phyloP scores from a whole-genome alignment of 257 asterid genomes.

The Nicotiana tomentosiformis region DNA sequence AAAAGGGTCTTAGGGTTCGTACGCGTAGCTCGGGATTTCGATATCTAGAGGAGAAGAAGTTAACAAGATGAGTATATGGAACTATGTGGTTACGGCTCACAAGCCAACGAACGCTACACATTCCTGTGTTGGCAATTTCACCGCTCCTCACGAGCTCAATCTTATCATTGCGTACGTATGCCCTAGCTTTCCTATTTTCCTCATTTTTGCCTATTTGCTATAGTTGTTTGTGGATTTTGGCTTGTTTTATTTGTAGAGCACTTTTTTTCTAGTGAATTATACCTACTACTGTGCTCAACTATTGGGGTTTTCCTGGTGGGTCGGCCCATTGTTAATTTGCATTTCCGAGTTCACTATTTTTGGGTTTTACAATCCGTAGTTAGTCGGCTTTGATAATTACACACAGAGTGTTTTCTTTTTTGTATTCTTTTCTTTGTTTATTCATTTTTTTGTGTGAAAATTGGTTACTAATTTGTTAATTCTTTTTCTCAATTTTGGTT shows the following conservation, averaged over 20 bases:
- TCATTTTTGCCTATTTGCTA: neutral
- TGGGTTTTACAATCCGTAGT: neutral
- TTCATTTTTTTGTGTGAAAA: neutral
- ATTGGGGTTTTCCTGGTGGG: neutral
- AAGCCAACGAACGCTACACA: slow-evolving; percentile 96
- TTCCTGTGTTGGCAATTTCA: slow-evolving; percentile 96
- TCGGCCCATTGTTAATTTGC: neutral
- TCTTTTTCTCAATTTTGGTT: neutral
- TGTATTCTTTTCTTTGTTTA: neutral
- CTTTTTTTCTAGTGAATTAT: neutral
- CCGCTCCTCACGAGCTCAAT: slow-evolving; percentile 90
- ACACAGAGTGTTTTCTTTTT: neutral
- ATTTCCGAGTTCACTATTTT: neutral
- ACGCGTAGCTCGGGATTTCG: neutral
- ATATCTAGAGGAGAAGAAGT: neutral
- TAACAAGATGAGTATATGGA: slow-evolving; percentile 75
- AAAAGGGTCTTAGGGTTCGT: neutral
- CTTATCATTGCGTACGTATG: slow-evolving; percentile 80
- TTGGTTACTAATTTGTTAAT: neutral
- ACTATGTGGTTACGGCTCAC: slow-evolving; percentile 99
- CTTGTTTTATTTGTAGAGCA: neutral
- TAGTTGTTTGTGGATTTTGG: neutral
- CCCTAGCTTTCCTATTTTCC: neutral
- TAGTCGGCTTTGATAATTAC: neutral
- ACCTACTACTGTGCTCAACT: neutral